Evolutionary conservation across 305 asterid genomes (phyloP).

Genomic region (Fraxinus nigra): DNA sequence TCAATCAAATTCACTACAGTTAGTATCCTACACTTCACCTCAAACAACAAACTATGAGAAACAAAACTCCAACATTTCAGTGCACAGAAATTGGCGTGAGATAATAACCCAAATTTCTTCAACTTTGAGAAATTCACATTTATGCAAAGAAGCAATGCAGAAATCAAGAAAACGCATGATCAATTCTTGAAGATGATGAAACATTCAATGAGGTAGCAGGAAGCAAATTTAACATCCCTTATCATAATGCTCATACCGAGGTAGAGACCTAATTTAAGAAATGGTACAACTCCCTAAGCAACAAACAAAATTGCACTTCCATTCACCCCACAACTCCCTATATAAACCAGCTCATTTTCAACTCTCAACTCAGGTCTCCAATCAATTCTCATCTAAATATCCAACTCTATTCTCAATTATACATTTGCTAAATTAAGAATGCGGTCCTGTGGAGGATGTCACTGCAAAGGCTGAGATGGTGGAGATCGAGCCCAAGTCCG

Average conservation of each 20-base stretch:
- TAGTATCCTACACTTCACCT: not conserved
- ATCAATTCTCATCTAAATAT: conserved; percentile 16
- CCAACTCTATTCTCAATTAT: not conserved
- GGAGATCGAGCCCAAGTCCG: conserved; percentile 45
- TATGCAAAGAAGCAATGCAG: not conserved
- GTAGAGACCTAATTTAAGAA: not conserved
- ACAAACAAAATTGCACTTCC: not conserved
- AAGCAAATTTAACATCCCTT: conserved; percentile 15
- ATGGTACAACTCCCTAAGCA: not conserved
- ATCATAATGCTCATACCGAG: conserved; percentile 48
- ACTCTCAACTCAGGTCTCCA: conserved; percentile 25
- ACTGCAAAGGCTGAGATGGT: conserved; percentile 36
- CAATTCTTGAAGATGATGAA: conserved; percentile 1
- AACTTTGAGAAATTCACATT: not conserved
- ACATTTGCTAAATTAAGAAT: conserved; percentile 18
- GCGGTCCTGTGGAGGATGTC: conserved; percentile 50
- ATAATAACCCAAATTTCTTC: not conserved
- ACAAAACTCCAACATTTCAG: not conserved
- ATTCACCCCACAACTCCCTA: conserved; percentile 22
- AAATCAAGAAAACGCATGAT: conserved; percentile 9
- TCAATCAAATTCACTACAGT: not conserved
- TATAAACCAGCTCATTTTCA: conserved; percentile 22
- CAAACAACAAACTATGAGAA: not conserved
- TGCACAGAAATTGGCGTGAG: not conserved
- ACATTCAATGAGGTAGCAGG: conserved; percentile 4